Conservation (phyloP, 345 rosid genomes). For the Psidium guajava region DNA sequence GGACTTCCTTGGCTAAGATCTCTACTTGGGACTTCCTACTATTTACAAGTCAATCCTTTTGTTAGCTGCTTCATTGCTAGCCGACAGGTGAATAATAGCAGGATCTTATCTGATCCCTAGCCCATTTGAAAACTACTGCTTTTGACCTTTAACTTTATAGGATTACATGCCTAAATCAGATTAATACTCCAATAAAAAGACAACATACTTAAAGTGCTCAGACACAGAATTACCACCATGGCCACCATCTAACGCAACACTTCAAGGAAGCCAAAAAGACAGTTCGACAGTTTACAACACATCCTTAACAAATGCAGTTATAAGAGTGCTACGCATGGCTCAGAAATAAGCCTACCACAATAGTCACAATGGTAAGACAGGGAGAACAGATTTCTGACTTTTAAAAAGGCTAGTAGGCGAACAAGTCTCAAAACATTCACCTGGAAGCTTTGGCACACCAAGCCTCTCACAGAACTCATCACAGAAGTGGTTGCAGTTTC, state of each 20-base stretch:
- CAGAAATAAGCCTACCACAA: background rate
- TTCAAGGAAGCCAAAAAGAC: background rate
- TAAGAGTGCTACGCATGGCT: background rate
- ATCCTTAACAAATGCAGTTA: background rate
- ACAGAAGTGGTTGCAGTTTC: conserved; percentile 95
- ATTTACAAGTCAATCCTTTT: background rate
- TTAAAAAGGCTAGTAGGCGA: background rate
- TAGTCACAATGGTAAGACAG: background rate
- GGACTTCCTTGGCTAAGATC: background rate
- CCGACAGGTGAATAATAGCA: background rate
- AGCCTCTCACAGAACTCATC: conserved; percentile 76
- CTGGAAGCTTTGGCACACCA: conserved; percentile 91
- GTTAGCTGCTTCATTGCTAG: background rate
- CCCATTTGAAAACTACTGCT: background rate
- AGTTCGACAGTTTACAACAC: background rate
- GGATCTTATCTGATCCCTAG: background rate
- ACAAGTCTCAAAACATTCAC: conserved; percentile 18
- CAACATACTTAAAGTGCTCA: background rate
- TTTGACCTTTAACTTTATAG: background rate
- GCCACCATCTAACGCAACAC: background rate
- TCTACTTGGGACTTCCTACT: background rate
- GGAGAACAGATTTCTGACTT: background rate
- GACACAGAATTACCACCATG: background rate
- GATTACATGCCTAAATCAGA: background rate
- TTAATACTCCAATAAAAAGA: background rate